phyloP scores from a whole-genome alignment of 768 basidiomycete species.

The Mycena leptocephala region DNA sequence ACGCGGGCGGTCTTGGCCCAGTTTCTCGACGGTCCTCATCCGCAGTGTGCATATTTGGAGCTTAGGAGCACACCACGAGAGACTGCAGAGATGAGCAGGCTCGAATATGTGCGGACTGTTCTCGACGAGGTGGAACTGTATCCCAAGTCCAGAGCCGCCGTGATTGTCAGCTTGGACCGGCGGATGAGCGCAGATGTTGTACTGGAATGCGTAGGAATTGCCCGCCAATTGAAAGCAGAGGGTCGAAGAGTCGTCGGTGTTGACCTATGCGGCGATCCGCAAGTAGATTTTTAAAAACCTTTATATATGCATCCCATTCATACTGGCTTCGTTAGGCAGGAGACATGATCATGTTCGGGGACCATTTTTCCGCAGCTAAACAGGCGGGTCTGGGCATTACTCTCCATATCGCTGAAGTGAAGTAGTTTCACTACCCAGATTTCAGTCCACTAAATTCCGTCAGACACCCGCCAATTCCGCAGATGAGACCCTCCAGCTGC shows the following conservation, averaged over 20 bases:
- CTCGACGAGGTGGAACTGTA: conserved; percentile 77
- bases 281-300: conserved; percentile 41
- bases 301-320: neutral
- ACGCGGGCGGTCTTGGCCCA: conserved; percentile 75
- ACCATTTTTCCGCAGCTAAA: conserved; percentile 69
- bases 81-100: conserved; percentile 71
- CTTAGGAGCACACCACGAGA: conserved; percentile 84
- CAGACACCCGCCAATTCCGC: conserved; percentile 66
- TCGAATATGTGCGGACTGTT: conserved; percentile 76
- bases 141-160: conserved; percentile 61
- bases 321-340: conserved; percentile 57
- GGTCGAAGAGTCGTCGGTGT: conserved; percentile 83
- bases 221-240: conserved; percentile 65
- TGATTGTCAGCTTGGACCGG: conserved; percentile 87
- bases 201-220: conserved; percentile 72
- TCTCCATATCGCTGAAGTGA: conserved; percentile 87
- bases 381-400: conserved; percentile 80
- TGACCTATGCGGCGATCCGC: conserved; percentile 87
- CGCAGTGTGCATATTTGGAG: conserved; percentile 83
- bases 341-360: conserved; percentile 65
- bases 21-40: conserved; percentile 68
- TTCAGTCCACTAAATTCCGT: conserved; percentile 56
- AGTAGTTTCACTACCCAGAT: neutral
- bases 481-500: conserved; percentile 73
- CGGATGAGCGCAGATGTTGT: conserved; percentile 70